These are phyloP conservation scores for Linum tenue DNA, from an alignment of 345 rosid genomes.

Conservation along the genomic window DNA sequence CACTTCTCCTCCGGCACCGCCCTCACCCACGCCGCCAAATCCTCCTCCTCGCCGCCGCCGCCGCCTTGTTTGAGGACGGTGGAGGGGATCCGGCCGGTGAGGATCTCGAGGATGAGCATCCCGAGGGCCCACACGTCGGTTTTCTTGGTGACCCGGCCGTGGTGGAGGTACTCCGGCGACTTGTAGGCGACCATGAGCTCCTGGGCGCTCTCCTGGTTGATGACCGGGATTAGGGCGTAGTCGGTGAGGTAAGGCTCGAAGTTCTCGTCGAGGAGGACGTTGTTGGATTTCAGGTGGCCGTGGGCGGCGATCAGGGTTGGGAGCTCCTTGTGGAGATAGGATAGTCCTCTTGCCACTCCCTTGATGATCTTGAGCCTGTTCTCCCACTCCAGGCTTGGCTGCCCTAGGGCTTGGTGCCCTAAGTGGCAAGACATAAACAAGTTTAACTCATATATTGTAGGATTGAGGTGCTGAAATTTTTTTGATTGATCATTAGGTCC, in stretches of 20 bases:
- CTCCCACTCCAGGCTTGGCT: slow-evolving; percentile 62
- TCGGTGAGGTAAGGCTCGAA: slow-evolving; percentile 59
- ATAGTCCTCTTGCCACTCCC: slow-evolving; percentile 67
- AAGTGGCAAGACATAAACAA: no score
- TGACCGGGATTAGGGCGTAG: slow-evolving; percentile 61
- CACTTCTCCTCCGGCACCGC: not conserved
- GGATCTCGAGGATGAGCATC: slow-evolving; percentile 59
- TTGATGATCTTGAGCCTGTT: slow-evolving; percentile 54
- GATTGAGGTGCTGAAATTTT: no score
- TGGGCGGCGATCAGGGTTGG: slow-evolving; percentile 70
- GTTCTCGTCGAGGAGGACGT: slow-evolving; percentile 47
- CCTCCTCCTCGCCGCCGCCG: slow-evolving; percentile 15
- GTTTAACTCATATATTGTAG: no score
- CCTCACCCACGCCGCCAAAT: not conserved
- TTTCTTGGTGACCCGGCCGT: slow-evolving; percentile 65
- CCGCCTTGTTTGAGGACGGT: slow-evolving; percentile 38
- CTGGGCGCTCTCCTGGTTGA: slow-evolving; percentile 69
- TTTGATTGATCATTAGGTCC: no score
- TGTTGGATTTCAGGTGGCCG: slow-evolving; percentile 89
- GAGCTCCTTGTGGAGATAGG: slow-evolving; percentile 51
- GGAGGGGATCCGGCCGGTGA: slow-evolving; percentile 55
- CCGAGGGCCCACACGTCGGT: slow-evolving; percentile 87
- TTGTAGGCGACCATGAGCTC: slow-evolving; percentile 82
- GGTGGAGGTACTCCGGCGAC: slow-evolving; percentile 65
- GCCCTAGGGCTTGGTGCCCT: slow-evolving; percentile 46